Evolutionary conservation across 2,329 filamentous ascomycete species (phyloP).

Genomic region (Magnaporthales sp.): DNA sequence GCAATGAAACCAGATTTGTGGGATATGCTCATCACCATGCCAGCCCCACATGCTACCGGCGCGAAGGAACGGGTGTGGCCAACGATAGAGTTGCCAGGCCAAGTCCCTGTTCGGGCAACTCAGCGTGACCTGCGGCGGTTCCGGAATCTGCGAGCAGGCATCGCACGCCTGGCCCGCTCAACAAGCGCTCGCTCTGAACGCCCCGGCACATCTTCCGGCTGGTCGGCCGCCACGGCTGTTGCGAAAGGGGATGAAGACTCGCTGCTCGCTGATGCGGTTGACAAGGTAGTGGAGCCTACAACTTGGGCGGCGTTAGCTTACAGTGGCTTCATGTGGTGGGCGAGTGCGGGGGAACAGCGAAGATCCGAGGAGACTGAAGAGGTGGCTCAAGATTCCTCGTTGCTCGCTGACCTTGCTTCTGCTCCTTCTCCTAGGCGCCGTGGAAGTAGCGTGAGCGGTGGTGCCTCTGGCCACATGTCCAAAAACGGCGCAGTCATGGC

Average conservation of each 20-base stretch:
- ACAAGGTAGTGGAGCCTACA: slow-evolving; percentile 51
- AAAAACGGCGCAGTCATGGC: slow-evolving; percentile 15
- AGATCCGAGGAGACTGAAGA: slow-evolving; percentile 53
- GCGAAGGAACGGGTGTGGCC: slow-evolving; percentile 63
- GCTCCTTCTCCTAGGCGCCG: slow-evolving; percentile 14
- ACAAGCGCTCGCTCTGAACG: background rate
- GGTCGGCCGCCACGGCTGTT: slow-evolving; percentile 4
- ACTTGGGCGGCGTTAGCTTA: slow-evolving; percentile 71
- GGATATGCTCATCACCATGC: slow-evolving; percentile 81
- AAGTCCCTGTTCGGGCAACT: slow-evolving; percentile 67
- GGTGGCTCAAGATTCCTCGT: slow-evolving; percentile 40
- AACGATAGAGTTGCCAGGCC: slow-evolving; percentile 57
- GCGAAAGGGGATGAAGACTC: slow-evolving; percentile 24
- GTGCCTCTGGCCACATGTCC: background rate
- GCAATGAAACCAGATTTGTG: slow-evolving; percentile 79
- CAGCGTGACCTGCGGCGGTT: slow-evolving; percentile 85
- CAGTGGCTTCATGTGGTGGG: slow-evolving; percentile 84
- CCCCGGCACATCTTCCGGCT: slow-evolving; percentile 8
- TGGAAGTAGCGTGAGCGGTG: slow-evolving; percentile 7
- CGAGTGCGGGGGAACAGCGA: slow-evolving; percentile 67
- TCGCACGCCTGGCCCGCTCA: slow-evolving; percentile 35
- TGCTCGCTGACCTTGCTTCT: slow-evolving; percentile 43
- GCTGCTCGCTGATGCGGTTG: slow-evolving; percentile 36
- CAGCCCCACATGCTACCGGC: slow-evolving; percentile 49
- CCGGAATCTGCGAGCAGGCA: slow-evolving; percentile 54